phyloP scores from a whole-genome alignment of 225 moss, liverwort and hornwort genomes.

The Straminergon stramineum region DNA sequence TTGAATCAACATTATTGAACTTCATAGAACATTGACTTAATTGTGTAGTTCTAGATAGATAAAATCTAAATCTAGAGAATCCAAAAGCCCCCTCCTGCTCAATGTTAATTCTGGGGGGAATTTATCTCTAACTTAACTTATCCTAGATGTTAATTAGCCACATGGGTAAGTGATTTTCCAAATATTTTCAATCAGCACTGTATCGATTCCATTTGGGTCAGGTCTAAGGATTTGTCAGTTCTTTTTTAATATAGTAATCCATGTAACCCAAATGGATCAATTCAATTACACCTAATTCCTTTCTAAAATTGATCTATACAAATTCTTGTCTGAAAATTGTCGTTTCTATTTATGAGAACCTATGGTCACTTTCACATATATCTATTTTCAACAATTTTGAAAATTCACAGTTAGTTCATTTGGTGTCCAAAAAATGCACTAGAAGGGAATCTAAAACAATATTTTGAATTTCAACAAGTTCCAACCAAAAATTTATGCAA shows the following conservation, averaged over 20 bases:
- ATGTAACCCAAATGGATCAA: not conserved
- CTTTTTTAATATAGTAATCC: not conserved
- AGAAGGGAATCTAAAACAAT: not conserved
- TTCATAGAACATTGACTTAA: no score
- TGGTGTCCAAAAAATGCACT: no score
- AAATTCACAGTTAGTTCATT: not conserved
- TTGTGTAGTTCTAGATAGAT: no score
- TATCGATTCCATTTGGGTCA: not conserved
- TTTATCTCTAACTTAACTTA: not conserved
- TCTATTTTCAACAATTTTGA: not conserved
- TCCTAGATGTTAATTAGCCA: not conserved
- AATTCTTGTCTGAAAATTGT: not conserved
- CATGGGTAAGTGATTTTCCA: not conserved
- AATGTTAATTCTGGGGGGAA: not conserved
- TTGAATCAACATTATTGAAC: no score
- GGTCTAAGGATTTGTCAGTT: not conserved
- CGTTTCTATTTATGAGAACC: not conserved
- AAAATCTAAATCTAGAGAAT: not conserved
- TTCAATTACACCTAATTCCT: not conserved
- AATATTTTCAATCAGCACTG: fast-evolving
- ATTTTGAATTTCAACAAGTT: not conserved
- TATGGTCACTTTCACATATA: not conserved
- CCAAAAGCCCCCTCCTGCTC: not conserved
- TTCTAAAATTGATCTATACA: not conserved
- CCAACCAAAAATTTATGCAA: not conserved